Evolutionary conservation across 2,329 filamentous ascomycete species (phyloP).

Genomic region (Clonostachys rosea): DNA sequence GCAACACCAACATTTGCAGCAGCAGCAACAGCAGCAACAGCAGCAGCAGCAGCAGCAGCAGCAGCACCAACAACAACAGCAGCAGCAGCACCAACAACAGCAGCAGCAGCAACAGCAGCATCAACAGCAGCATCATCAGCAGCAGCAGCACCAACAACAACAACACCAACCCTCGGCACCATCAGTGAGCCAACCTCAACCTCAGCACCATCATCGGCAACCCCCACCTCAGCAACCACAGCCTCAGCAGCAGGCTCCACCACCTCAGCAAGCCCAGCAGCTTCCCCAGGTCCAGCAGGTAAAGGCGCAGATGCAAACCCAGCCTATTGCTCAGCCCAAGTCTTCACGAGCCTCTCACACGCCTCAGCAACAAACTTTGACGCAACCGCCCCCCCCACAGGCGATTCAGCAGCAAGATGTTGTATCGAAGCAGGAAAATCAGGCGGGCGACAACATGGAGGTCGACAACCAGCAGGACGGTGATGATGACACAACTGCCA

Average conservation of each 20-base stretch:
- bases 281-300: slow-evolving; percentile 13
- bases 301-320: slow-evolving; percentile 13
- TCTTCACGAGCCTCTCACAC: slow-evolving; percentile 11
- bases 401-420: slow-evolving; percentile 12
- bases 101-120: slow-evolving; percentile 21
- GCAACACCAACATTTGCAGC: slow-evolving; percentile 15
- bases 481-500: slow-evolving; percentile 35
- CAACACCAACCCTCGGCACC: slow-evolving; percentile 9
- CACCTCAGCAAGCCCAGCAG: slow-evolving; percentile 1
- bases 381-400: slow-evolving; percentile 13
- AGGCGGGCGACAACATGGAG: slow-evolving; percentile 44
- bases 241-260: slow-evolving; percentile 6
- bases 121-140: slow-evolving; percentile 16
- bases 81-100: slow-evolving; percentile 22
- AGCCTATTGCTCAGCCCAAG: slow-evolving; percentile 6
- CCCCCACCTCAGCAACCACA: slow-evolving; percentile 24
- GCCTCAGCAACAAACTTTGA: slow-evolving; percentile 5
- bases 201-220: slow-evolving; percentile 16
- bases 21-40: slow-evolving; percentile 17
- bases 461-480: slow-evolving; percentile 46
- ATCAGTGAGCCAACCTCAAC: slow-evolving; percentile 14
- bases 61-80: slow-evolving; percentile 12
- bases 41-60: slow-evolving; percentile 11
- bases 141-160: slow-evolving; percentile 21
- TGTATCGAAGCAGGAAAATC: slow-evolving; percentile 22